Conservation (phyloP, 768 basidiomycete genomes). For the Russula sp. region DNA sequence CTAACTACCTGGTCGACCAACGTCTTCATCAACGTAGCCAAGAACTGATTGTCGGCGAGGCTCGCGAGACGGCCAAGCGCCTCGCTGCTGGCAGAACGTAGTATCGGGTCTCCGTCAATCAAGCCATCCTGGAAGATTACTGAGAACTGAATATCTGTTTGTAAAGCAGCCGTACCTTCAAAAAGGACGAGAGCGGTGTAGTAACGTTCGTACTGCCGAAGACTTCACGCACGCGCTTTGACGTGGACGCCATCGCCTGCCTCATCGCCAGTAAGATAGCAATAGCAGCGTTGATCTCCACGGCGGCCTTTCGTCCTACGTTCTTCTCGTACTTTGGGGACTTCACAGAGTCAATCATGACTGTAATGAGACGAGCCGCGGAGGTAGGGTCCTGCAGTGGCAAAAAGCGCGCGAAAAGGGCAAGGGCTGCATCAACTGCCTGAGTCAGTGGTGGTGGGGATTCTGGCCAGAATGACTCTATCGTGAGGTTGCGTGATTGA, state of each 20-base stretch:
- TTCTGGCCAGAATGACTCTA: slow-evolving; percentile 47
- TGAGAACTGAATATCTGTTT: slow-evolving; percentile 1
- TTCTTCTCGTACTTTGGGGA: slow-evolving; percentile 85
- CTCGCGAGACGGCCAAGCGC: slow-evolving; percentile 83
- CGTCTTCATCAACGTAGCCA: slow-evolving; percentile 82
- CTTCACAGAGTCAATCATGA: slow-evolving; percentile 57
- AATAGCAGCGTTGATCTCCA: slow-evolving; percentile 71
- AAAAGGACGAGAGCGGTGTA: slow-evolving; percentile 54
- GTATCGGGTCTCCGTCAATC: slow-evolving; percentile 68
- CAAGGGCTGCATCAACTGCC: slow-evolving; percentile 85
- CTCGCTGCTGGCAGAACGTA: slow-evolving; percentile 80
- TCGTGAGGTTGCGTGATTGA: slow-evolving; percentile 36
- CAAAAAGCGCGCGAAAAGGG: slow-evolving; percentile 74
- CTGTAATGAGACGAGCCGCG: slow-evolving; percentile 47
- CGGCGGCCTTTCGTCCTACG: slow-evolving; percentile 77
- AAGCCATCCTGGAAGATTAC: slow-evolving; percentile 56
- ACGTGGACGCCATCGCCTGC: slow-evolving; percentile 43
- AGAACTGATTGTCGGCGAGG: slow-evolving; percentile 75
- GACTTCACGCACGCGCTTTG: slow-evolving; percentile 56
- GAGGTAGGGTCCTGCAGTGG: slow-evolving; percentile 67
- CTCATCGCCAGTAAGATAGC: slow-evolving; percentile 69
- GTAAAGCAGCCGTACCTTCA: slow-evolving; percentile 54
- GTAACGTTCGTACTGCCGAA: slow-evolving; percentile 64
- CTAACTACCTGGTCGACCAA: slow-evolving; percentile 91
- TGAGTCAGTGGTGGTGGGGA: slow-evolving; percentile 74